Evolutionary conservation across 2,329 filamentous ascomycete genomes (phyloP), one percentile per base, ranked within the genome.

Genomic region (Fusarium burgessii): DNA sequence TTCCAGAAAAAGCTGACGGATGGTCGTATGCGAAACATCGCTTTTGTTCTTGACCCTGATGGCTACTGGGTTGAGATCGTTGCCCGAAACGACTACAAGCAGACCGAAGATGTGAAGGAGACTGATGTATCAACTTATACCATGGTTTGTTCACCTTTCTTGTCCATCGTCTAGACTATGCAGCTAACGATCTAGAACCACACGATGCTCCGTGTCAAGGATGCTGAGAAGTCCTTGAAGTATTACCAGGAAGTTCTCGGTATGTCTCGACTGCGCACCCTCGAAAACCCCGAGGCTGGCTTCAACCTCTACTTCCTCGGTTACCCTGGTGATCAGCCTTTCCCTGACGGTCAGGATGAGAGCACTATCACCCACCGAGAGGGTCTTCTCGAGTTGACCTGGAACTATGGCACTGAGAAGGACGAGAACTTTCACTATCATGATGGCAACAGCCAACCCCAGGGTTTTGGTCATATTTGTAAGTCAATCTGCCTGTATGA

Each of bases 1-100:
- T 99, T 98, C 83, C 94, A 98, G 86, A 98, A 98, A 89, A 97
- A 93, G 83, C 85, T 98, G 62, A 90, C 90, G 0, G 95, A 98
- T 73, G 96, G 96, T 5, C 88, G 91, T 62, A 97, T 97, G 93
- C 88, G 87, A 77, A 83, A 93, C 77, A 97, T 98, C 77, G 96
- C 95, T 2, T 98, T 98, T 79, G 95, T 87, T 3, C 88, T 97
- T 58, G 94, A 97, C 75, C 94, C 94, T 0, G 93, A 97, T 80
- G 91, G 90, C 38, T 95, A 95, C 81, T 95, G 93, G 92, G 91
- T 96, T 6, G 93, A 96, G 82, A 86, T 97, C 47, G 89, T 97
- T 74, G 90, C 91, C 13, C 91, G 92, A 80, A 92, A 92, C 77
- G 83, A 81, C 77, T 45, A 94, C 8, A 91, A 94, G 70, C 87